These are phyloP conservation scores for Vigna nakashimae DNA, from an alignment of 306 rosid species.

Conservation along the genomic window DNA sequence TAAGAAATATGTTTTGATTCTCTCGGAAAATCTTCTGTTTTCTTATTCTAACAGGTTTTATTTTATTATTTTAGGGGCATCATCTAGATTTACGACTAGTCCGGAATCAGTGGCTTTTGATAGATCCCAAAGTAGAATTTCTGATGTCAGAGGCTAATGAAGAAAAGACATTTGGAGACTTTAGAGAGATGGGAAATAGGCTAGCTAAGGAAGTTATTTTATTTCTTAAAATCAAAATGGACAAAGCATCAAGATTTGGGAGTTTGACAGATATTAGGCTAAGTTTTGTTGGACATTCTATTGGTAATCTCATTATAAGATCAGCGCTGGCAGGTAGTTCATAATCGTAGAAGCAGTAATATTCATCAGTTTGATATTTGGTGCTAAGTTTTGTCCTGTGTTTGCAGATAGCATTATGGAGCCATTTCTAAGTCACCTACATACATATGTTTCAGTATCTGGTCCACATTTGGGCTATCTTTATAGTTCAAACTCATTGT, in stretches of 20 bases:
- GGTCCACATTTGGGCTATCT: constrained; percentile 99
- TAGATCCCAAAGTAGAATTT: constrained; percentile 83
- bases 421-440: constrained; percentile 73
- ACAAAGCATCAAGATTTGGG: constrained; percentile 71
- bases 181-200: constrained; percentile 94
- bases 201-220: constrained; percentile 83
- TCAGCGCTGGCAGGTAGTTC: constrained; percentile 85
- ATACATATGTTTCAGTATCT: constrained; percentile 88
- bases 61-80: constrained; percentile 70
- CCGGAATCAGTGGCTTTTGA: constrained; percentile 90
- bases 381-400: constrained; percentile 42
- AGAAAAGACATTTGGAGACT: constrained; percentile 91
- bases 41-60: constrained; percentile 4
- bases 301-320: constrained; percentile 91
- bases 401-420: constrained; percentile 86
- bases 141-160: constrained; percentile 95
- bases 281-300: constrained; percentile 98
- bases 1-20: neutral
- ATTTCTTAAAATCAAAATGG: constrained; percentile 81
- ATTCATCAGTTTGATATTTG: constrained; percentile 37
- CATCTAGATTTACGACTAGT: constrained; percentile 92
- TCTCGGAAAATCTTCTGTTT: neutral
- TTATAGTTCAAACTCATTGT: constrained; percentile 90
- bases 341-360: constrained; percentile 33
- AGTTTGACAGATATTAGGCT: constrained; percentile 70